These are phyloP conservation scores for Punica granatum DNA, from an alignment of 345 rosid species.

Conservation along the genomic window DNA sequence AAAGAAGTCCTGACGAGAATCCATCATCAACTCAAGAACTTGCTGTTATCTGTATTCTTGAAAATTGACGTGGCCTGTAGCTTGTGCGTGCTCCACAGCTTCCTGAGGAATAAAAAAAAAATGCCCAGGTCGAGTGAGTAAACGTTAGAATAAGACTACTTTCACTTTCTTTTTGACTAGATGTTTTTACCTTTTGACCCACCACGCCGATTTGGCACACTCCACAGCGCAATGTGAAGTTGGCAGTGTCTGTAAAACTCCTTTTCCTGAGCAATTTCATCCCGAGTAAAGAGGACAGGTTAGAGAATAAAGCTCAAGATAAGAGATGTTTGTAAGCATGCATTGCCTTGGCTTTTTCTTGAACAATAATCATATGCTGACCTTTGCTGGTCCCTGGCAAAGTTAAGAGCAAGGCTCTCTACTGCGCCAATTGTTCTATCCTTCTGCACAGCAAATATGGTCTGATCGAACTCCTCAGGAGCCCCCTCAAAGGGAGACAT, in stretches of 20 bases:
- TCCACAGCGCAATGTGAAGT: constrained; percentile 89
- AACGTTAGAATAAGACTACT: background rate
- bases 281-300: background rate
- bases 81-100: constrained; percentile 89
- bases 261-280: constrained; percentile 42
- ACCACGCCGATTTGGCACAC: constrained; percentile 85
- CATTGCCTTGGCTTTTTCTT: background rate
- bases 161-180: background rate
- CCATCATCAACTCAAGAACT: background rate
- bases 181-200: constrained; percentile 65
- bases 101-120: constrained; percentile 35
- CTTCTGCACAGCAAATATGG: constrained; percentile 54
- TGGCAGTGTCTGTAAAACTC: constrained; percentile 72
- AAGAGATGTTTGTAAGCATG: background rate
- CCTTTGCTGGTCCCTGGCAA: constrained; percentile 82
- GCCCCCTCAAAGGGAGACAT: constrained; percentile 78
- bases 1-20: background rate
- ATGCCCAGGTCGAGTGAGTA: background rate
- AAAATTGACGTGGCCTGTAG: constrained; percentile 89
- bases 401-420: constrained; percentile 49
- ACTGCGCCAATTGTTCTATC: constrained; percentile 55
- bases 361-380: constrained; percentile 8
- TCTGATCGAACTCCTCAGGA: constrained; percentile 87
- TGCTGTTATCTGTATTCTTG: constrained; percentile 57
- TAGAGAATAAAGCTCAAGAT: background rate